phyloP scores from a whole-genome alignment of 2,329 filamentous ascomycete genomes.

The Fonsecaea nubica region DNA sequence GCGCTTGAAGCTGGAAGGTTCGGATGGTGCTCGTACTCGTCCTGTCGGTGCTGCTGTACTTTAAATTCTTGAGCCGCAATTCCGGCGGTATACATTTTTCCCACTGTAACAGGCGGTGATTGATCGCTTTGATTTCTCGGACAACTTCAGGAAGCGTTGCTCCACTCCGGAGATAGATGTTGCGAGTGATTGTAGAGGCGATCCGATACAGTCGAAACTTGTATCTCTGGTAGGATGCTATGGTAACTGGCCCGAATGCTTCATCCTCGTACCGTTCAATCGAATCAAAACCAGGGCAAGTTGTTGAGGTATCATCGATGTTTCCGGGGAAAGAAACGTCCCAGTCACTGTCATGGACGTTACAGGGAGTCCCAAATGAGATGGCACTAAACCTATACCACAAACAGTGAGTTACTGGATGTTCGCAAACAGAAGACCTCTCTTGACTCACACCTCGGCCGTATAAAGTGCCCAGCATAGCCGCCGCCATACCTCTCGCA shows the following conservation, averaged over 20 bases:
- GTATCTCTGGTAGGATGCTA: conserved; percentile 36
- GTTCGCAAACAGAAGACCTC: neutral
- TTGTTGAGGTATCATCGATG: conserved; percentile 30
- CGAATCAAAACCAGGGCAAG: conserved; percentile 29
- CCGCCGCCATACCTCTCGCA: conserved; percentile 29
- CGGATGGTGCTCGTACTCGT: conserved; percentile 15
- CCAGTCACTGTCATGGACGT: conserved; percentile 29
- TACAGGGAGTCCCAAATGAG: conserved; percentile 32
- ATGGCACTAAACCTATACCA: conserved; percentile 29
- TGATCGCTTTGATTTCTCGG: conserved; percentile 27
- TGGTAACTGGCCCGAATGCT: conserved; percentile 29
- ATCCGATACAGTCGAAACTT: conserved; percentile 33
- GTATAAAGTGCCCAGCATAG: conserved; percentile 33
- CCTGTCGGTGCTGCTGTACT: conserved; percentile 9
- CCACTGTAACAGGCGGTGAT: conserved; percentile 27
- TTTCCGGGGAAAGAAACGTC: conserved; percentile 24
- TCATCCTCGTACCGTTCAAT: conserved; percentile 24
- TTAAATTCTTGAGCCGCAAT: conserved; percentile 27
- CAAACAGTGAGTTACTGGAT: conserved; percentile 1
- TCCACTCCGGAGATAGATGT: conserved; percentile 27
- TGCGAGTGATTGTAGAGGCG: conserved; percentile 30
- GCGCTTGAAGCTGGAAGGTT: conserved; percentile 45
- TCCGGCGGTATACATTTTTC: conserved; percentile 32
- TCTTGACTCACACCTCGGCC: conserved; percentile 24
- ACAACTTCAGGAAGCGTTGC: conserved; percentile 24